Base-by-base conservation (phyloP, 331 rosid species). In the Quercus phellos region DNA sequence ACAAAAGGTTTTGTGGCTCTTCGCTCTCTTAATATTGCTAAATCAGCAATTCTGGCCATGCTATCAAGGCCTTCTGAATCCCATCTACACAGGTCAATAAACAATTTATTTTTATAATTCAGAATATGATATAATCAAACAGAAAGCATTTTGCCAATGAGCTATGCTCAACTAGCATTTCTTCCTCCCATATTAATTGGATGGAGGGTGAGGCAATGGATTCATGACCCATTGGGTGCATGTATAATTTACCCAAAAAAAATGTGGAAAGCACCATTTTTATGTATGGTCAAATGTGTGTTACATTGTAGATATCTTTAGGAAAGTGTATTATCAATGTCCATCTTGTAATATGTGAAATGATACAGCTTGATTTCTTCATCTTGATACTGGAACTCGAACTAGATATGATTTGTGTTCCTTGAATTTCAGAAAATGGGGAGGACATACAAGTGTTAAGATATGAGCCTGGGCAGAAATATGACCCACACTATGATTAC, bases 401-500 rank as follows among this genome's bases (percentile, higher is more conserved):
- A 24, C 69, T 72, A 64, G 56, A 63, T 66, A 35, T 70, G 50
- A 70, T 75, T 13, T 74, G 21, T 60, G 29, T 43, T 75, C 73
- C 50, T 87, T 82, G 32, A 55, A 79, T 82, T 81, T 85, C 93
- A 95, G 99, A 93, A 84, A 95, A 95, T 89, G 99, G 99, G 50
- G 99, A 95, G 77, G 98, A 93, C 85, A 93, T 95, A 14, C 99
- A 95, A 88, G 97, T 95, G 35, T 79, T 95, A 84, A 91, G 97
- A 77, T 95, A 95, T 80, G 99, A 95, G 83, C 91, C 86, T 76
- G 99, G 99, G 50, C 99, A 95, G 91, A 95, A 90, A 87, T 95
- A 95, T 69, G 98, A 93, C 61, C 94, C 92, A 1, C 99, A 95
- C 83, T 85, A 84, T 43, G 98, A 95, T 85, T 95, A 90, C 93